These are phyloP conservation scores for Phytophthora lateralis DNA, from an alignment of 352 stramenopile species.

Conservation along the genomic window DNA sequence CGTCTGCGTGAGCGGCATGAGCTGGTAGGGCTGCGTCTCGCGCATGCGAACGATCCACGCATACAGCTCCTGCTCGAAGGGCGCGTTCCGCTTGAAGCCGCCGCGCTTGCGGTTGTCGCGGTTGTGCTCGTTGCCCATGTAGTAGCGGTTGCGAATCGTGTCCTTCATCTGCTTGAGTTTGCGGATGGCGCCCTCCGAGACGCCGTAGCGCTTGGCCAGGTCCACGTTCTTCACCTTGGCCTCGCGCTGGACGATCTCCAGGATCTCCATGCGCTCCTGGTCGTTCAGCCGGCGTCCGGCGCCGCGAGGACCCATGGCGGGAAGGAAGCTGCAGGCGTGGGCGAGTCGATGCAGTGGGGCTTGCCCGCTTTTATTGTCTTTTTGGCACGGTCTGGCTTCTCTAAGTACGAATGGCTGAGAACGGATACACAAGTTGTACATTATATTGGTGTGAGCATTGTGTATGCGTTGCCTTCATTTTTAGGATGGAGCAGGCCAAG, in stretches of 20 bases:
- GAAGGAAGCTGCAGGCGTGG: neutral
- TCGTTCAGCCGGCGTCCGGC: slow-evolving; percentile 84
- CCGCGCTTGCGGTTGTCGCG: slow-evolving; percentile 88
- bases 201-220: slow-evolving; percentile 83
- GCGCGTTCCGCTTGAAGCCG: slow-evolving; percentile 81
- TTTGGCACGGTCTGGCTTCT: slow-evolving; percentile 8
- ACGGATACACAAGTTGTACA: neutral
- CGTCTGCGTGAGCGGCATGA: slow-evolving; percentile 85
- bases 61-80: slow-evolving; percentile 88
- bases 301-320: slow-evolving; percentile 72
- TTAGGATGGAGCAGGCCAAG: slow-evolving; percentile 16
- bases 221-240: slow-evolving; percentile 88
- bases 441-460: slow-evolving; percentile 3
- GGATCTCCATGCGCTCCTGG: slow-evolving; percentile 91
- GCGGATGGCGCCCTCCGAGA: slow-evolving; percentile 86
- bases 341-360: neutral
- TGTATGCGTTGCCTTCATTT: slow-evolving; percentile 4
- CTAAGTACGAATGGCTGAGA: slow-evolving; percentile 45
- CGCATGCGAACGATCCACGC: slow-evolving; percentile 87
- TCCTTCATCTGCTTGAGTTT: slow-evolving; percentile 91
- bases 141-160: slow-evolving; percentile 82
- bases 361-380: neutral
- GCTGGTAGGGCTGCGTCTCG: slow-evolving; percentile 80
- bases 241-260: slow-evolving; percentile 81
- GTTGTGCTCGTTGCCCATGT: slow-evolving; percentile 85